Percentiles rank a stretch among this genome's conserved stretches.
Conservation (phyloP, 106 monocot genomes). For the Allium cepa region DNA sequence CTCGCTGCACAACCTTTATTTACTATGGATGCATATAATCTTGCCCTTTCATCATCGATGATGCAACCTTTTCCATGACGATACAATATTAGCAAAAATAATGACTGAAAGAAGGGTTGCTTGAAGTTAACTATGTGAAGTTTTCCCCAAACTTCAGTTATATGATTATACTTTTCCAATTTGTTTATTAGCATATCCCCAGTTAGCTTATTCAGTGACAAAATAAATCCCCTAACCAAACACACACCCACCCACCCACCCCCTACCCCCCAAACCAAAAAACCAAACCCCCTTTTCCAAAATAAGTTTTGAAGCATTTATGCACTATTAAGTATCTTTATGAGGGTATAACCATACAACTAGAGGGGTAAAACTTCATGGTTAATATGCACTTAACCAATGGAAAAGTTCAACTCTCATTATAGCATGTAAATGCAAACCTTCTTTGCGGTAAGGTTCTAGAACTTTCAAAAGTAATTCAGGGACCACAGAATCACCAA, state of each 20-base stretch:
- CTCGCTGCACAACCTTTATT: slow-evolving; percentile 72
- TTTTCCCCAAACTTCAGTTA: too few relatives aligned
- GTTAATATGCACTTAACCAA: neutral
- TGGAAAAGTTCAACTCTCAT: neutral
- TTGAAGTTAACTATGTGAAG: too few relatives aligned
- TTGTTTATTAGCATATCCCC: too few relatives aligned
- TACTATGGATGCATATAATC: slow-evolving; percentile 62
- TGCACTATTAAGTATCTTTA: too few relatives aligned
- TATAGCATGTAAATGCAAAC: slow-evolving; percentile 21
- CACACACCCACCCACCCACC: too few relatives aligned
- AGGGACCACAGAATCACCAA: slow-evolving; percentile 89
- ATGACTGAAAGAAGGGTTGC: neutral
- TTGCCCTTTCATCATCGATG: slow-evolving; percentile 75
- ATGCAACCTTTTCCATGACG: slow-evolving; percentile 45
- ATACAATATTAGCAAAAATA: neutral
- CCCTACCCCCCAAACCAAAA: too few relatives aligned
- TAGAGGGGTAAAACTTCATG: too few relatives aligned
- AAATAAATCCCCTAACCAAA: neutral
- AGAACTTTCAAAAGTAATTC: slow-evolving; percentile 94
- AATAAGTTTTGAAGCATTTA: too few relatives aligned
- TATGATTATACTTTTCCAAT: too few relatives aligned
- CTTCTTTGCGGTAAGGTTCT: slow-evolving; percentile 84
- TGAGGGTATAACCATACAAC: too few relatives aligned
- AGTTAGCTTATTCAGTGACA: neutral
- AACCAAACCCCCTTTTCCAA: too few relatives aligned